These are phyloP conservation scores for Phytophthora citricola DNA, from an alignment of 352 stramenopile genomes.

Conservation along the genomic window DNA sequence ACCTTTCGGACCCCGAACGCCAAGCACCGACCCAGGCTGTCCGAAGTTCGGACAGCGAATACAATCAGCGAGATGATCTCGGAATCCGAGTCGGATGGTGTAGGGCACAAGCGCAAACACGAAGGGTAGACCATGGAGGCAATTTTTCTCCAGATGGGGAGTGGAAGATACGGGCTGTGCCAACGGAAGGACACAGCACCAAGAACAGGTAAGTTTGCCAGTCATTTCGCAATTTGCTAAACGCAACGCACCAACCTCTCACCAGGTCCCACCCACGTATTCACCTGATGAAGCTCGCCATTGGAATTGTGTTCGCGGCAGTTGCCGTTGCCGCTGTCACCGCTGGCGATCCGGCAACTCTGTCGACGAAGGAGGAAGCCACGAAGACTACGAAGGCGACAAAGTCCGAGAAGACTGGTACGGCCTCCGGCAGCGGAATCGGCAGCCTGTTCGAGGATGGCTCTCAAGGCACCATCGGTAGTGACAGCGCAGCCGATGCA, in stretches of 20 bases:
- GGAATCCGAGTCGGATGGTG: conserved; percentile 12
- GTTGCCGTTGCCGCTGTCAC: conserved; percentile 11
- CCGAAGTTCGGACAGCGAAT: conserved; percentile 7
- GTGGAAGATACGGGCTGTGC: conserved; percentile 21
- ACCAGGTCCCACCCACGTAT: conserved; percentile 1
- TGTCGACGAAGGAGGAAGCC: conserved; percentile 32
- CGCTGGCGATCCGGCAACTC: conserved; percentile 20
- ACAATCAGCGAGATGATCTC: conserved; percentile 17
- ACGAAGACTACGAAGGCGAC: conserved; percentile 20
- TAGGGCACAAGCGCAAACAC: conserved; percentile 6
- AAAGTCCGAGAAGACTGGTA: conserved; percentile 21
- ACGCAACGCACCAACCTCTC: conserved; percentile 11
- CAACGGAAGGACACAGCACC: conserved; percentile 11
- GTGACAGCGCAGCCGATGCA: conserved; percentile 8
- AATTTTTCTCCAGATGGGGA: conserved; percentile 34
- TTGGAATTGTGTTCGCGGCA: conserved; percentile 24
- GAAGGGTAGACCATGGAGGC: conserved; percentile 9
- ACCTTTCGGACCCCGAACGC: no score
- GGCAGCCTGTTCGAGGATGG: conserved; percentile 21
- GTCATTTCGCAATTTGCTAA: conserved; percentile 29
- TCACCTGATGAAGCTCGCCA: conserved; percentile 24
- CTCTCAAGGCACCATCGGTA: conserved; percentile 7
- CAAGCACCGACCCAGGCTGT: conserved; percentile 10
- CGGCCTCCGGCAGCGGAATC: conserved; percentile 11
- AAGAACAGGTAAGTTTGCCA: not conserved